Conservation (phyloP, 148 eudicot species). For the Diospyros kaki region DNA sequence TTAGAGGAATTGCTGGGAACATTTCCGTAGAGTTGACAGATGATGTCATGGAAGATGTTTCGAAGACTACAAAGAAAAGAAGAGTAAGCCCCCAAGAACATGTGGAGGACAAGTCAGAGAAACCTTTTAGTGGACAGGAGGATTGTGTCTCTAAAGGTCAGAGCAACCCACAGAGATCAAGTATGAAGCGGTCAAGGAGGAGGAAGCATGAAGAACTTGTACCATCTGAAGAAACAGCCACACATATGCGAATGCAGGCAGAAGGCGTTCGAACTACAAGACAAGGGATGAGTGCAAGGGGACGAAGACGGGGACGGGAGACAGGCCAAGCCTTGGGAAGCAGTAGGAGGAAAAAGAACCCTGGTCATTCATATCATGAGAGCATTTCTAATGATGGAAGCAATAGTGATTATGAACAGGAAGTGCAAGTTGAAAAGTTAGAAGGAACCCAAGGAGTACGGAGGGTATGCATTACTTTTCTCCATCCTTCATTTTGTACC, state of each 20-base stretch:
- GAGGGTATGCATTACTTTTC: slow-evolving; percentile 46
- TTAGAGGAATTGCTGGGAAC: slow-evolving; percentile 62
- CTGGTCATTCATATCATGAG: slow-evolving; percentile 27
- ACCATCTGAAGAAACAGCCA: slow-evolving; percentile 24
- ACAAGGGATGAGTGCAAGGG: slow-evolving; percentile 25
- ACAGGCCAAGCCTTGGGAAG: slow-evolving; percentile 30
- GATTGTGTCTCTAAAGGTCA: slow-evolving; percentile 15
- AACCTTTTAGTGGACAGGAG: slow-evolving; percentile 14
- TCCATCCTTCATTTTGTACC: background rate
- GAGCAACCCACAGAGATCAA: slow-evolving; percentile 23
- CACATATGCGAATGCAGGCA: slow-evolving; percentile 12
- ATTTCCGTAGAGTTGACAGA: slow-evolving; percentile 36
- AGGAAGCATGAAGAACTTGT: slow-evolving; percentile 19
- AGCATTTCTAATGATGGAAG: slow-evolving; percentile 31
- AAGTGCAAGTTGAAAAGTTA: slow-evolving; percentile 25
- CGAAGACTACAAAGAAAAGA: slow-evolving; percentile 41
- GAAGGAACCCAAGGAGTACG: slow-evolving; percentile 36
- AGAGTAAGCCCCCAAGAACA: slow-evolving; percentile 19
- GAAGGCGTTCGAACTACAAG: slow-evolving; percentile 14
- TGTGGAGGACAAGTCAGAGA: slow-evolving; percentile 15
- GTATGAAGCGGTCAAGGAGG: slow-evolving; percentile 28
- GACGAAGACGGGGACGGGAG: slow-evolving; percentile 25
- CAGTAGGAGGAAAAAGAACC: slow-evolving; percentile 32
- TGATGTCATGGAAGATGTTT: slow-evolving; percentile 22
- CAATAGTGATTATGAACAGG: slow-evolving; percentile 33